phyloP scores from a whole-genome alignment of 2,329 filamentous ascomycete genomes.

The Nemania sp. region DNA sequence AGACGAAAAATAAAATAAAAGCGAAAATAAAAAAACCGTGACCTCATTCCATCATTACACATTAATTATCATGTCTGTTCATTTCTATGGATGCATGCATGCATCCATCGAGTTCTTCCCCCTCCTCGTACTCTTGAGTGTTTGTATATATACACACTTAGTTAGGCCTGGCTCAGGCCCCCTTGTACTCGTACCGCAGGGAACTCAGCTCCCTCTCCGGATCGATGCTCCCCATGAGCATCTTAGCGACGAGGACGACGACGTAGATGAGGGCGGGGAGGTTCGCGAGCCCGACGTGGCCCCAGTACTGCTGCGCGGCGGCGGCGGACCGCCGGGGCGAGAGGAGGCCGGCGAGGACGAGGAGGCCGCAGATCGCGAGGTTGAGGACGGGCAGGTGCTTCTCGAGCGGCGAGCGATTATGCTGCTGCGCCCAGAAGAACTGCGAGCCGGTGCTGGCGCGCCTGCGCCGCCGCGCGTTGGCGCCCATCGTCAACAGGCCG shows the following conservation, averaged over 20 bases:
- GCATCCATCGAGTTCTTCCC: not conserved
- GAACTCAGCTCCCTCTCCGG: conserved; percentile 65
- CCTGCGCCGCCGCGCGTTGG: conserved; percentile 28
- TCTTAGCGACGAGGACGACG: conserved; percentile 64
- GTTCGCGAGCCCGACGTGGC: conserved; percentile 51
- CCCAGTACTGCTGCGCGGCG: conserved; percentile 30
- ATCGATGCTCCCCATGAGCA: conserved; percentile 70
- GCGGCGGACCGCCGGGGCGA: conserved; percentile 32
- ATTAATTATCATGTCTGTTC: not conserved
- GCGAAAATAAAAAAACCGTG: not conserved
- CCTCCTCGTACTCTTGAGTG: not conserved
- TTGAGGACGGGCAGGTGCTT: conserved; percentile 66
- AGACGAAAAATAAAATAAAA: no score
- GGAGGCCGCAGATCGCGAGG: conserved; percentile 56
- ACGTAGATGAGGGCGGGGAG: conserved; percentile 63
- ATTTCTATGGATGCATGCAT: not conserved
- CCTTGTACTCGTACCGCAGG: conserved; percentile 70
- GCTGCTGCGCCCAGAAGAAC: conserved; percentile 27
- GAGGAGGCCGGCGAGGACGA: conserved; percentile 52
- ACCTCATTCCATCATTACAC: not conserved
- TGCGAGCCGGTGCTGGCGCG: conserved; percentile 5
- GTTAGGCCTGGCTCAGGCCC: conserved; percentile 47
- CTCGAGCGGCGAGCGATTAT: conserved; percentile 54
- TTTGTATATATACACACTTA: not conserved
- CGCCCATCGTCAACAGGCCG: conserved; percentile 8